Conservation (phyloP, 306 rosid genomes). For the Citrullus amarus region DNA sequence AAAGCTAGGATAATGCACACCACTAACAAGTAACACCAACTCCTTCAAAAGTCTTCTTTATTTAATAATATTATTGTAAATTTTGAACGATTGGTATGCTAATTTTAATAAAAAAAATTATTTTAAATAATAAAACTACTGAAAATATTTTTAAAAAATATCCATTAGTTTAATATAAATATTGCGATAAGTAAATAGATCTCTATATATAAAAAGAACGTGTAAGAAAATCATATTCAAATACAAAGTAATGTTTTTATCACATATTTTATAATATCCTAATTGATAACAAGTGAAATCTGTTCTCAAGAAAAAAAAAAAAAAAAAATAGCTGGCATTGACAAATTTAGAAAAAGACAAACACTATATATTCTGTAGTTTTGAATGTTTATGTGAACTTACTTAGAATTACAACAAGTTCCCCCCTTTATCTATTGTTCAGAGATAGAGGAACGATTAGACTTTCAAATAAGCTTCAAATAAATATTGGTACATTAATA, state of each 20-base stretch:
- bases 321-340: not conserved
- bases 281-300: too few species aligned
- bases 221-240: too few species aligned
- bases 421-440: not conserved
- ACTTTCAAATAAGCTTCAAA: not conserved
- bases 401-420: not conserved
- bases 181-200: too few species aligned
- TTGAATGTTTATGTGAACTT: not conserved
- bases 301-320: too few species aligned
- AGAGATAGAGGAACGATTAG: not conserved
- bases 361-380: not conserved
- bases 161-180: too few species aligned
- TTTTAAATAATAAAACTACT: too few species aligned
- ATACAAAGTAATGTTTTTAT: too few species aligned
- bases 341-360: not conserved
- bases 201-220: too few species aligned
- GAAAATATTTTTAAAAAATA: too few species aligned
- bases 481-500: not conserved
- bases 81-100: not conserved
- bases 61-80: not conserved
- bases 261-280: too few species aligned
- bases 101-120: not conserved
- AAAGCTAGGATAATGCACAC: not conserved
- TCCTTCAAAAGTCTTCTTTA: not conserved
- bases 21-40: slow-evolving; percentile 3